Base-by-base conservation (phyloP, 805 yeast species). In the Debaryomyces tyrocola region DNA sequence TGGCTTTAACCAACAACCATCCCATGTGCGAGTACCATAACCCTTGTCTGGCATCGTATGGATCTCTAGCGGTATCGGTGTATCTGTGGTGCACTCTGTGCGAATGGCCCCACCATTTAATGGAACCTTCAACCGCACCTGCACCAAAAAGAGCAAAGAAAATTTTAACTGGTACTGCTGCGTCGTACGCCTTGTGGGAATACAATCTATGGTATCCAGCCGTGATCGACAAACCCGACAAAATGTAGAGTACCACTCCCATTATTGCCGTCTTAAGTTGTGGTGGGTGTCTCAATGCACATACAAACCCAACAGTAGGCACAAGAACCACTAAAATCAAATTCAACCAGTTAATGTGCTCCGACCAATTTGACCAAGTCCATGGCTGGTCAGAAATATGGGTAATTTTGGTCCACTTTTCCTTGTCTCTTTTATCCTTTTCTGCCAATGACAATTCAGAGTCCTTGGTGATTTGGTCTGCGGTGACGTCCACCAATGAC, bases 21-120 rank as follows among this genome's bases (percentile, higher is more conserved):
- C 92, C 92, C 74, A 87, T 72, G 70, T 87, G 95, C 27, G 89
- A 80, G 62, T 78, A 87, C 90, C 91, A 86, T 66, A 87, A 82
- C 14, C 95, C 95, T 59, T 74, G 75, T 72, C 91, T 79, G 15
- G 95, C 94, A 63, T 87, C 94, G 62, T 87, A 87, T 43, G 95
- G 95, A 66, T 87, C 95, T 73, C 92, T 81, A 47, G 67, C 57
- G 21, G 94, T 87, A 68, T 87, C 95, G 4, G 94, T 87, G 69
- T 85, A 87, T 73, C 95, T 78, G 70, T 87, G 95, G 66, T 87
- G 95, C 46, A 87, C 77, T 78, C 95, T 80, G 69, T 87, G 95
- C 43, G 86, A 78, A 64, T 87, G 94, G 40, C 85, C 81, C 95
- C 95, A 87, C 94, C 94, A 87, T 67, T 87, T 87, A 65, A 87